A percentile compares a stretch with the other conserved stretches of the same genome.
These are phyloP conservation scores for Lentinus brumalis DNA, from an alignment of 768 basidiomycete genomes.

Conservation along the genomic window DNA sequence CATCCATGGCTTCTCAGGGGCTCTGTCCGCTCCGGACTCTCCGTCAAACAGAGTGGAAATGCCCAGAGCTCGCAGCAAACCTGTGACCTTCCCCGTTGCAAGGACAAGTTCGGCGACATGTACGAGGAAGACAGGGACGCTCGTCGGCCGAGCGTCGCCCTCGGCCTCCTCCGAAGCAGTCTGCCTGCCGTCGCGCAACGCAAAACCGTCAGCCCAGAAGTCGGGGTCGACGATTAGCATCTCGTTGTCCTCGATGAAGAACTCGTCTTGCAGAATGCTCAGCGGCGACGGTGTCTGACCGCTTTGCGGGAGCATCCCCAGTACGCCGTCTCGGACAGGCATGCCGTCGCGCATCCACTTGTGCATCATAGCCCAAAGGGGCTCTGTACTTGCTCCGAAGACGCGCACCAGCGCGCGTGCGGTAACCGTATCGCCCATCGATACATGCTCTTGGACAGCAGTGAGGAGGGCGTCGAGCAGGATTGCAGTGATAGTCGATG, in stretches of 20 bases:
- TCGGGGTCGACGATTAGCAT: conserved; percentile 61
- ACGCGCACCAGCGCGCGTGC: conserved; percentile 61
- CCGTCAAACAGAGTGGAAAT: conserved; percentile 19
- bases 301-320: background rate
- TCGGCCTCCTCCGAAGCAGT: conserved; percentile 18
- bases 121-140: conserved; percentile 59
- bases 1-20: conserved; percentile 17
- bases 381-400: conserved; percentile 64
- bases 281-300: background rate
- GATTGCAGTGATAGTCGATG: conserved; percentile 55
- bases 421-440: conserved; percentile 56
- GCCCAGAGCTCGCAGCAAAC: conserved; percentile 66
- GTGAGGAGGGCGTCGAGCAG: conserved; percentile 66
- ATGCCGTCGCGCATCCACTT: conserved; percentile 76
- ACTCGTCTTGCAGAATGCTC: conserved; percentile 61
- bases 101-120: conserved; percentile 61
- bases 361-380: conserved; percentile 73
- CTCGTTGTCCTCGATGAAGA: conserved; percentile 77
- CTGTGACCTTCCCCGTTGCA: conserved; percentile 74
- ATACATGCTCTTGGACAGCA: conserved; percentile 57
- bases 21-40: background rate
- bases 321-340: conserved; percentile 40
- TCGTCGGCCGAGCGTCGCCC: conserved; percentile 12
- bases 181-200: conserved; percentile 46
- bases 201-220: conserved; percentile 79